Evolutionary conservation across 2,329 filamentous ascomycete species (phyloP).

Genomic region (Daldinia sp.): DNA sequence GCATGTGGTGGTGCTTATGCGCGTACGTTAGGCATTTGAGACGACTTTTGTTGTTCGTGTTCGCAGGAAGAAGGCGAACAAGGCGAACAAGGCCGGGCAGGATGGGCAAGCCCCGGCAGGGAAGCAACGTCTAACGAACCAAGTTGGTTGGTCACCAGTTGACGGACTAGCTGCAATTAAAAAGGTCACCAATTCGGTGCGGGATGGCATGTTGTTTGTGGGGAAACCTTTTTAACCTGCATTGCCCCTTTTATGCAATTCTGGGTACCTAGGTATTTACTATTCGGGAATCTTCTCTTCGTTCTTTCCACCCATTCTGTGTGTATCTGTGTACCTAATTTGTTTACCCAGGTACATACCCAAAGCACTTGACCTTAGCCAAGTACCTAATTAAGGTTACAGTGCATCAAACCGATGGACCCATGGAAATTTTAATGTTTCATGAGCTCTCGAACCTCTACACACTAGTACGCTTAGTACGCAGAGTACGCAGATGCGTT

Average conservation of each 20-base stretch:
- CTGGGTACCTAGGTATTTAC: conserved; percentile 10
- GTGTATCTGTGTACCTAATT: not conserved
- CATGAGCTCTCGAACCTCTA: conserved; percentile 7
- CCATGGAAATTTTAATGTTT: conserved; percentile 10
- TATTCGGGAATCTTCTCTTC: conserved; percentile 22
- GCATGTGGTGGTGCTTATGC: conserved; percentile 2
- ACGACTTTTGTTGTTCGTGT: conserved; percentile 2
- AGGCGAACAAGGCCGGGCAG: not conserved
- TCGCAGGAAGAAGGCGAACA: conserved; percentile 5
- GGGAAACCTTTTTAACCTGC: conserved; percentile 29
- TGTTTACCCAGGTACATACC: conserved; percentile 6
- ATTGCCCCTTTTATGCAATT: conserved; percentile 21
- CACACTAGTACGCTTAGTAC: not conserved
- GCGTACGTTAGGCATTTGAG: not conserved
- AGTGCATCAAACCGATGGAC: conserved; percentile 8
- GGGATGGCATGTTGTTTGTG: conserved; percentile 41
- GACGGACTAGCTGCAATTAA: conserved; percentile 36
- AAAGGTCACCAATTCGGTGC: conserved; percentile 33
- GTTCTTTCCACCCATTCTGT: conserved; percentile 21
- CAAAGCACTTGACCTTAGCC: no score
- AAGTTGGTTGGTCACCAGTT: conserved; percentile 25
- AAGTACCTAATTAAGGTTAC: conserved; percentile 2
- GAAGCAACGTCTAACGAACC: conserved; percentile 18
- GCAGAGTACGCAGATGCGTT: not conserved
- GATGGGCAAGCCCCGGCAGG: not conserved